These are phyloP conservation scores for Arachis stenosperma DNA, from an alignment of 306 rosid species.

Conservation along the genomic window DNA sequence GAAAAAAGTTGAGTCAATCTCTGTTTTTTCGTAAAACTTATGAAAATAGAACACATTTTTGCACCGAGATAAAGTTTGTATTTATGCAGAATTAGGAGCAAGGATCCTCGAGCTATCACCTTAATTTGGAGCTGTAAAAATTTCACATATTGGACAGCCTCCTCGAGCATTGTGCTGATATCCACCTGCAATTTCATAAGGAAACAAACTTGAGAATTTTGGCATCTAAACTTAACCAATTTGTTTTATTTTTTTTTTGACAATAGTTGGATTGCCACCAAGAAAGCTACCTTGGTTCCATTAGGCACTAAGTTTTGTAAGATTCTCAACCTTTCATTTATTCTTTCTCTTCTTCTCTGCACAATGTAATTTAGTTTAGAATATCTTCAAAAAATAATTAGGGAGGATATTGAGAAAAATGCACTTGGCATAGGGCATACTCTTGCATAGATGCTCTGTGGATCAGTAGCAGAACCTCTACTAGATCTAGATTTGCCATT, in stretches of 20 bases:
- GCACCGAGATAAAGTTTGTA: neutral
- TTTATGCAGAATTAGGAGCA: constrained; percentile 5
- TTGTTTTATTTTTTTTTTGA: neutral
- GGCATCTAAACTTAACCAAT: neutral
- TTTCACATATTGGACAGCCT: constrained; percentile 90
- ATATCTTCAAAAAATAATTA: constrained; percentile 6
- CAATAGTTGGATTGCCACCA: constrained; percentile 7
- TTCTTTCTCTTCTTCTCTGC: constrained; percentile 98
- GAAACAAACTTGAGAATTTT: constrained; percentile 24
- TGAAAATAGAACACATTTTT: neutral
- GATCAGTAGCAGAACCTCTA: constrained; percentile 76
- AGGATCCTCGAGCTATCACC: constrained; percentile 49
- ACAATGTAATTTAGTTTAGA: neutral
- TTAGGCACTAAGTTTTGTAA: constrained; percentile 86
- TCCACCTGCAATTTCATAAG: constrained; percentile 70
- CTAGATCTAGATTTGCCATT: constrained; percentile 58
- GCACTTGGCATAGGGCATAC: constrained; percentile 45
- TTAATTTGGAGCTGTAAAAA: constrained; percentile 88
- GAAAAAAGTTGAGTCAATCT: constrained; percentile 1
- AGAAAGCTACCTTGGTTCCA: constrained; percentile 80
- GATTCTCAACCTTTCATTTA: constrained; percentile 82
- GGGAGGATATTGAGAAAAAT: constrained; percentile 14
- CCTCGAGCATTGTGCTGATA: constrained; percentile 99
- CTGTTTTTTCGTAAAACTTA: neutral
- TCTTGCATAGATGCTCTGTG: constrained; percentile 87